Percentiles rank a stretch among this genome's conserved stretches.
Conservation (phyloP, 2,329 filamentous ascomycete genomes). For the Ceratocystiopsis sp. region DNA sequence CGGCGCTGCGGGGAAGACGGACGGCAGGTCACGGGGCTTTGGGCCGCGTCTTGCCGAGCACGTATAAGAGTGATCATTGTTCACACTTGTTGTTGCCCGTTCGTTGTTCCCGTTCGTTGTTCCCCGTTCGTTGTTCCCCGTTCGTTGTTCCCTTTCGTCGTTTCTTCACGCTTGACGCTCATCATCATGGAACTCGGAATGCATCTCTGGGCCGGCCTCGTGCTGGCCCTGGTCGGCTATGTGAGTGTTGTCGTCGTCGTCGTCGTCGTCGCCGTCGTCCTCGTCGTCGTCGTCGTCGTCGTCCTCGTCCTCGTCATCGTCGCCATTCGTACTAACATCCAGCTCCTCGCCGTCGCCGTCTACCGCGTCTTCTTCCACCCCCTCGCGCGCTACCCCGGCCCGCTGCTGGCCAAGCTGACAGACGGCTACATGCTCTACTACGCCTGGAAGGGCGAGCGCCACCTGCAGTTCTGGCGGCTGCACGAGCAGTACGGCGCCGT, state of each 20-base stretch:
- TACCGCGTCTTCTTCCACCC: slow-evolving; percentile 49
- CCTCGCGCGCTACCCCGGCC: slow-evolving; percentile 47
- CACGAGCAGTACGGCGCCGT: slow-evolving; percentile 57
- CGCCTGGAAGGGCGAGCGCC: slow-evolving; percentile 56
- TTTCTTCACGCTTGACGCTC: background rate
- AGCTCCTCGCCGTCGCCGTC: slow-evolving; percentile 20
- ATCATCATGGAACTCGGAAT: slow-evolving; percentile 11
- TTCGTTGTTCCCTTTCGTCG: too few species aligned
- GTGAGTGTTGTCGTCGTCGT: slow-evolving; percentile 25
- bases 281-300: slow-evolving; percentile 32
- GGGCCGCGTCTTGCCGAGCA: too few species aligned
- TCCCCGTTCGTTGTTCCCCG: too few species aligned
- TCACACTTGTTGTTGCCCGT: too few species aligned
- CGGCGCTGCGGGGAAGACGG: too few species aligned
- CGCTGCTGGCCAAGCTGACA: slow-evolving; percentile 45
- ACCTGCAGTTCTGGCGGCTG: slow-evolving; percentile 53
- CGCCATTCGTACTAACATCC: too few species aligned
- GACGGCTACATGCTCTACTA: slow-evolving; percentile 53
- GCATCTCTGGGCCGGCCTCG: slow-evolving; percentile 24
- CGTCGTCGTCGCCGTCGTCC: background rate
- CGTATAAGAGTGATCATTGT: too few species aligned
- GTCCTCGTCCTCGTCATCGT: slow-evolving; percentile 39
- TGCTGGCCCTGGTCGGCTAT: too few species aligned
- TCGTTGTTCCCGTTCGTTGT: too few species aligned
- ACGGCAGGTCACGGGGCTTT: too few species aligned